Evolutionary conservation across 352 stramenopile species (phyloP).

Genomic region (Pythium sp.): DNA sequence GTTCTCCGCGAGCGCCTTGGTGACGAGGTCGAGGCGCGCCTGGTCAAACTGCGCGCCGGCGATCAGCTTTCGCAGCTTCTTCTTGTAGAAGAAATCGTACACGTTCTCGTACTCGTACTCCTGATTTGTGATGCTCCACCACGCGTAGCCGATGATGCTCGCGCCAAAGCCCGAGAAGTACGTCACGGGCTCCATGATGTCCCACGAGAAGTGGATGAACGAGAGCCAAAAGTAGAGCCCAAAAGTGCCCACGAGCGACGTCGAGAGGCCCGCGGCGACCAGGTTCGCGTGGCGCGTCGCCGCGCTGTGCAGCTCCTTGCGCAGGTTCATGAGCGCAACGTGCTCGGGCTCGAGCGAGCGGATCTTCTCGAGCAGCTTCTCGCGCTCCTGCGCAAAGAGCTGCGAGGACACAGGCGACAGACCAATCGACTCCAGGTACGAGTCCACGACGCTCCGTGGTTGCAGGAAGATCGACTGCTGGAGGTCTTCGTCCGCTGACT

Average conservation of each 20-base stretch:
- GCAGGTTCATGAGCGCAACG: conserved; percentile 57
- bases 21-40: conserved; percentile 38
- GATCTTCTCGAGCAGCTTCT: conserved; percentile 66
- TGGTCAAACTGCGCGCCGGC: conserved; percentile 58
- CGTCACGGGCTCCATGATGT: conserved; percentile 90
- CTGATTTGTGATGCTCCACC: conserved; percentile 84
- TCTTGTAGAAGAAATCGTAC: conserved; percentile 83
- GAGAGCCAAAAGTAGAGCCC: conserved; percentile 86
- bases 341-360: conserved; percentile 66
- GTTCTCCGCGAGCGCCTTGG: conserved; percentile 32
- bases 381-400: conserved; percentile 64
- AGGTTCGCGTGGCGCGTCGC: conserved; percentile 60
- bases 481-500: conserved; percentile 66
- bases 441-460: conserved; percentile 74
- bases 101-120: conserved; percentile 90
- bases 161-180: conserved; percentile 87
- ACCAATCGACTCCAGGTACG: conserved; percentile 74
- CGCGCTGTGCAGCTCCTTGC: conserved; percentile 54
- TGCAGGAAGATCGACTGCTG: conserved; percentile 79
- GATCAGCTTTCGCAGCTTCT: conserved; percentile 54
- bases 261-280: conserved; percentile 54
- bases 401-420: conserved; percentile 65
- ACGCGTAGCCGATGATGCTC: conserved; percentile 72
- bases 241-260: conserved; percentile 68
- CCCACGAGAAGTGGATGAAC: conserved; percentile 89